Evolutionary conservation across 208 protist genomes (phyloP).

Genomic region (Balamuthia mandrillaris): DNA sequence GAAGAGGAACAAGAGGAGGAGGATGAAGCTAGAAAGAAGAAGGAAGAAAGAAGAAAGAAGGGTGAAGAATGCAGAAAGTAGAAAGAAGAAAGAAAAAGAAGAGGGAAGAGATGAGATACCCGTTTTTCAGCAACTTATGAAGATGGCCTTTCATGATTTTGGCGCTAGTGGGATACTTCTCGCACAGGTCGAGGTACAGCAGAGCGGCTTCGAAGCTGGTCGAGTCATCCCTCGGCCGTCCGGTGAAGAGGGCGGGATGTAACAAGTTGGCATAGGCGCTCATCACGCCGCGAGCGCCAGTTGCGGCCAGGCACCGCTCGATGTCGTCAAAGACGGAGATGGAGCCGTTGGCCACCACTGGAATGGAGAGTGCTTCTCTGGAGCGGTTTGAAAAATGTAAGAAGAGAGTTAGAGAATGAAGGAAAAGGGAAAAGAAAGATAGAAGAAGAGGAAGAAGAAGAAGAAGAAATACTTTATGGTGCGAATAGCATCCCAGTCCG

Average conservation of each 20-base stretch:
- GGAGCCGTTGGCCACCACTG: slow-evolving; percentile 65
- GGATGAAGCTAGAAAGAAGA: too few relatives aligned
- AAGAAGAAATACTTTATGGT: slow-evolving; percentile 34
- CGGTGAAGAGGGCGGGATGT: slow-evolving; percentile 62
- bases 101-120: not conserved
- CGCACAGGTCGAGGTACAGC: slow-evolving; percentile 48
- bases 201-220: slow-evolving; percentile 24
- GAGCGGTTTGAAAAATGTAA: not conserved
- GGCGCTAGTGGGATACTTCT: not conserved
- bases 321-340: slow-evolving; percentile 51
- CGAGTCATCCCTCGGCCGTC: too few relatives aligned
- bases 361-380: slow-evolving; percentile 55
- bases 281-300: slow-evolving; percentile 33
- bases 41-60: not conserved
- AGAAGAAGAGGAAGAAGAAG: not conserved
- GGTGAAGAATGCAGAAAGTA: not conserved
- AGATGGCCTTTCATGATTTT: slow-evolving; percentile 19
- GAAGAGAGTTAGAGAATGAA: not conserved
- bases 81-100: not conserved
- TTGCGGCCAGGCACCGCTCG: slow-evolving; percentile 48
- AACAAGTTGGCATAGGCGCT: slow-evolving; percentile 36
- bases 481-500: slow-evolving; percentile 59
- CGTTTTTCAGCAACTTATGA: slow-evolving; percentile 14
- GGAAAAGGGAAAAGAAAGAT: not conserved
- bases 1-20: too few relatives aligned